Evolutionary conservation across 192 early-diverging fungal species (phyloP).

Genomic region (Dispira parvispora): DNA sequence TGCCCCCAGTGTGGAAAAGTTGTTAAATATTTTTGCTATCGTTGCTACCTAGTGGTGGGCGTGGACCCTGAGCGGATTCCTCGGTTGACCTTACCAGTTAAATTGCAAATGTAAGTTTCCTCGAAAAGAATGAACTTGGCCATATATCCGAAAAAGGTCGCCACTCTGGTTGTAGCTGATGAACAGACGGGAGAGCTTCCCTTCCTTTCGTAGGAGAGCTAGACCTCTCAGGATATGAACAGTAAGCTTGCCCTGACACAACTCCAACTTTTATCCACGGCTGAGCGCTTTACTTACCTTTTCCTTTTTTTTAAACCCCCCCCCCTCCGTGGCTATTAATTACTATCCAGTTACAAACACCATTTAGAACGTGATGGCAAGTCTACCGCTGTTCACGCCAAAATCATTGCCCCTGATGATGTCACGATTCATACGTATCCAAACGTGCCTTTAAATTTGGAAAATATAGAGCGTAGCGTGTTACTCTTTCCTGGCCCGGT

Average conservation of each 20-base stretch:
- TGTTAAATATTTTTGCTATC: constrained; percentile 56
- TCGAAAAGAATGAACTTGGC: constrained; percentile 6
- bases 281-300: no score
- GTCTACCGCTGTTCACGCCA: constrained; percentile 76
- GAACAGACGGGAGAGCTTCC: background rate
- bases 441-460: constrained; percentile 30
- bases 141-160: background rate
- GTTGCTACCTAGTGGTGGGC: constrained; percentile 39
- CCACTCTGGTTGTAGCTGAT: no score
- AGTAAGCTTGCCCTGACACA: no score
- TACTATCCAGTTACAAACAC: constrained; percentile 46
- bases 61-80: constrained; percentile 32
- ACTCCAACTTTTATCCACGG: no score
- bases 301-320: no score
- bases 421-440: constrained; percentile 41
- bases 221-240: no score
- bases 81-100: constrained; percentile 46
- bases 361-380: constrained; percentile 64
- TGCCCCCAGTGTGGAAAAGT: constrained; percentile 48
- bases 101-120: constrained; percentile 45
- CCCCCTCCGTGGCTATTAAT: no score
- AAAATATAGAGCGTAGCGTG: constrained; percentile 46
- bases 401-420: constrained; percentile 50
- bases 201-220: background rate
- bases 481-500: constrained; percentile 78